These are phyloP conservation scores for Neurospora terricola DNA, from an alignment of 495 filamentous ascomycete genomes.

Conservation along the genomic window DNA sequence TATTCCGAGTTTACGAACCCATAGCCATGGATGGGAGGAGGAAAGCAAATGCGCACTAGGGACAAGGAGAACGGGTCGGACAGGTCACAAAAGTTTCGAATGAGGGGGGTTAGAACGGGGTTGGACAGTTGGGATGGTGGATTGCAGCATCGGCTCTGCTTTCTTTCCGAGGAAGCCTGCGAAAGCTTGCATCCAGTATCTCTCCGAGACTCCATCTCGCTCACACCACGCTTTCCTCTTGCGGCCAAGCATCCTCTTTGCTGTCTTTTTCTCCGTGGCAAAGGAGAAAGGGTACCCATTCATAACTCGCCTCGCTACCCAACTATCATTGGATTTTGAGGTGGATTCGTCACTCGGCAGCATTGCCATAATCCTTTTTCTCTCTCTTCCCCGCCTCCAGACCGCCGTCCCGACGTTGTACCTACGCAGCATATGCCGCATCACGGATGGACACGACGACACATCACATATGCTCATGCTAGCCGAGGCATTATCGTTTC, in stretches of 20 bases:
- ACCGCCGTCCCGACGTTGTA: constrained; percentile 4
- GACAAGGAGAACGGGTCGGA: neutral
- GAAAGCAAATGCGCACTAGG: neutral
- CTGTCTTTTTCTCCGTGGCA: neutral
- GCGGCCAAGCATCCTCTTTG: neutral
- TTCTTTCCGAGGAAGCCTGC: neutral
- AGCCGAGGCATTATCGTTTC: neutral
- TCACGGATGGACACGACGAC: neutral
- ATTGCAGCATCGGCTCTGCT: neutral
- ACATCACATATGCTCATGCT: neutral
- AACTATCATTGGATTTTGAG: neutral
- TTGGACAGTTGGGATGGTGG: neutral
- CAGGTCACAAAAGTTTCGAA: neutral
- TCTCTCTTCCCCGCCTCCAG: neutral
- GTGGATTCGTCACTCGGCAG: too few relatives aligned
- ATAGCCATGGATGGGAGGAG: neutral
- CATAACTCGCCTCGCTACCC: neutral
- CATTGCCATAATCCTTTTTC: neutral
- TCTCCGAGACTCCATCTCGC: neutral
- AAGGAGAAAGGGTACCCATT: neutral
- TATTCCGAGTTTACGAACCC: neutral
- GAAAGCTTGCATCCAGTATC: neutral
- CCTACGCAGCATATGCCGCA: neutral
- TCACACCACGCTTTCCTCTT: neutral
- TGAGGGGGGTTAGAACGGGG: neutral